Evolutionary conservation across 345 rosid genomes (phyloP).

Genomic region (Eucalyptus virginea): DNA sequence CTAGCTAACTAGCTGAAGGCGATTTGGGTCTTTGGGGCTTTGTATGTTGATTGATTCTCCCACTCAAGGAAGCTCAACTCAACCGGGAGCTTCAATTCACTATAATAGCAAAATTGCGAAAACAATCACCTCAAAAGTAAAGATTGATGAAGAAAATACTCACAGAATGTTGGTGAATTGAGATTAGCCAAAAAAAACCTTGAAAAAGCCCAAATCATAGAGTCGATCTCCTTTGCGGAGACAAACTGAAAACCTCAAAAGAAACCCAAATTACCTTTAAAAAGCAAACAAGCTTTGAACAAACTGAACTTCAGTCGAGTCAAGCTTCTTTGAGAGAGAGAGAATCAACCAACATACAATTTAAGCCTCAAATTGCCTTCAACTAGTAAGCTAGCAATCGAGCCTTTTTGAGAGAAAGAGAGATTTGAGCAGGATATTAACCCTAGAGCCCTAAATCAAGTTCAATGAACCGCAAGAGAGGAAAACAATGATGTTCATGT

Average conservation of each 20-base stretch:
- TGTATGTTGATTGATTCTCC: too few relatives aligned
- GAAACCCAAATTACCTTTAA: neutral
- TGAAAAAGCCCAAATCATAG: rapidly evolving
- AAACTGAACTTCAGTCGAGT: rapidly evolving
- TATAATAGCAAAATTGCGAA: rapidly evolving
- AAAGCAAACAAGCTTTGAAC: rapidly evolving
- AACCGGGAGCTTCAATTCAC: rapidly evolving
- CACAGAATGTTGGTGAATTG: rapidly evolving
- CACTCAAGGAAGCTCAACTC: too few relatives aligned
- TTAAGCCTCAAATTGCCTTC: rapidly evolving
- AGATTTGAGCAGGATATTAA: neutral
- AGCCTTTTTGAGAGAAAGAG: neutral
- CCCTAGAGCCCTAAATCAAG: neutral
- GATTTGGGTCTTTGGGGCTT: rapidly evolving
- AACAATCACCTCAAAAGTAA: neutral
- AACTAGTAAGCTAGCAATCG: neutral
- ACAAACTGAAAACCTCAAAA: neutral
- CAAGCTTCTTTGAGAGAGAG: neutral
- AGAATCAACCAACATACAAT: neutral
- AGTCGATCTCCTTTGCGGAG: neutral
- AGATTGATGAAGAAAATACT: rapidly evolving
- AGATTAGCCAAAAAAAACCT: rapidly evolving
- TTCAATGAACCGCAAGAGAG: neutral
- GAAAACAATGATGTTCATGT: neutral
- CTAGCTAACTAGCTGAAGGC: rapidly evolving